These are phyloP conservation scores for Starmerella stellata DNA, from an alignment of 805 yeast genomes.

Conservation along the genomic window DNA sequence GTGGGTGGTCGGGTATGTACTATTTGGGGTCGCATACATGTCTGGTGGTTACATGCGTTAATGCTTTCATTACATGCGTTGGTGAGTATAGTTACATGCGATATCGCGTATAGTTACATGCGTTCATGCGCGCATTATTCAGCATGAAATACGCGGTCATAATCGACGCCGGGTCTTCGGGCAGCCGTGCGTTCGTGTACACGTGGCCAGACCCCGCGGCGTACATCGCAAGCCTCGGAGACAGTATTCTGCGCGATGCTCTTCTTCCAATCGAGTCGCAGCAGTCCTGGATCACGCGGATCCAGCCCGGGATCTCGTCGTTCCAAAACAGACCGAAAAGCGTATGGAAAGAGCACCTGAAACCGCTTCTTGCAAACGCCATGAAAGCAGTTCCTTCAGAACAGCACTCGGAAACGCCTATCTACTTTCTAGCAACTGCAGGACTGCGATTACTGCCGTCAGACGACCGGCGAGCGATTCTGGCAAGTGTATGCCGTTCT, in stretches of 20 bases:
- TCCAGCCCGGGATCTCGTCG: conserved; percentile 69
- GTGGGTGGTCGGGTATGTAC: no score
- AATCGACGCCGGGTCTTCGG: conserved; percentile 89
- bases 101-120: no score
- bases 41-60: no score
- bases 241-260: conserved; percentile 24
- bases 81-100: no score
- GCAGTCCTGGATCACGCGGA: conserved; percentile 50
- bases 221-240: conserved; percentile 20
- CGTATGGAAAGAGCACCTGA: conserved; percentile 58
- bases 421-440: conserved; percentile 86
- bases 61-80: no score
- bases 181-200: conserved; percentile 73
- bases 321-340: conserved; percentile 35
- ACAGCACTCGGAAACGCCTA: conserved; percentile 51
- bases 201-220: conserved; percentile 45
- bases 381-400: conserved; percentile 47
- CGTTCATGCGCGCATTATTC: neutral
- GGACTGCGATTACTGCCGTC: conserved; percentile 73
- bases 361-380: conserved; percentile 50
- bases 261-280: conserved; percentile 58
- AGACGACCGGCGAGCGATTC: conserved; percentile 33
- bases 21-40: no score
- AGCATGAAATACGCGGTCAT: conserved; percentile 54
- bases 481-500: conserved; percentile 41